These are phyloP conservation scores for Mycena crocata DNA, from an alignment of 768 basidiomycete species.

Conservation along the genomic window DNA sequence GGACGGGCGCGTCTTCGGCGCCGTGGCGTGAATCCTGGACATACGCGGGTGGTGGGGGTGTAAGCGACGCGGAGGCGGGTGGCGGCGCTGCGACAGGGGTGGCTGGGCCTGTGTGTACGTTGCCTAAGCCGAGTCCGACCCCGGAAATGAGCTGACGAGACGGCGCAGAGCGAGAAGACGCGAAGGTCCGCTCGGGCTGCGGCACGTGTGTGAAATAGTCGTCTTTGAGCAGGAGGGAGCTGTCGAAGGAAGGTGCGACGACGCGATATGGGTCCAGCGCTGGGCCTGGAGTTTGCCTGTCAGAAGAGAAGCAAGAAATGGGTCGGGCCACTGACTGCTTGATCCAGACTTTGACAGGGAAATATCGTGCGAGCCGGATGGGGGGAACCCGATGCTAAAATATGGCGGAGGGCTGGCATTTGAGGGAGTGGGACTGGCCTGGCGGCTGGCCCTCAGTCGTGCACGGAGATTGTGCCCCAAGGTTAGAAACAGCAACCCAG, in stretches of 20 bases:
- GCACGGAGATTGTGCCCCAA: conserved; percentile 18
- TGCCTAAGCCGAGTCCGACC: conserved; percentile 3
- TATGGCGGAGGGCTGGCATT: conserved; percentile 21
- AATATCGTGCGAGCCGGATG: conserved; percentile 1
- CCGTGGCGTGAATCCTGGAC: conserved; percentile 1
- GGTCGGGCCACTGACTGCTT: conserved; percentile 13
- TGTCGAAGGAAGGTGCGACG: conserved; percentile 37
- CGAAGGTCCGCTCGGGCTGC: conserved; percentile 8
- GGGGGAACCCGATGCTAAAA: conserved; percentile 19
- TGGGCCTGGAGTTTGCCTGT: conserved; percentile 1
- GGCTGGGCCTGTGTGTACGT: background rate
- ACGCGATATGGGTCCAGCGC: conserved; percentile 41
- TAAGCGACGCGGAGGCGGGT: background rate
- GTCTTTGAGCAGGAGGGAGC: conserved; percentile 40
- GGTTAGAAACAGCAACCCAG: conserved; percentile 7
- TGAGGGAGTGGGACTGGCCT: background rate
- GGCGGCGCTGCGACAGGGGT: background rate
- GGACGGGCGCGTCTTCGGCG: background rate
- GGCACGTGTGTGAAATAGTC: conserved; percentile 28
- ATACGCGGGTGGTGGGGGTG: conserved; percentile 22
- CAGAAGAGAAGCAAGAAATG: conserved; percentile 3
- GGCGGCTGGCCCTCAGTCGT: background rate
- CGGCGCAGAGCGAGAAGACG: background rate
- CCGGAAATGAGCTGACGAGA: background rate
- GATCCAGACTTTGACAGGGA: background rate